A percentile compares a stretch with the other conserved stretches of the same genome.
Conservation (phyloP, 1,284 basidiomycete genomes). For the Puccinia coronata region DNA sequence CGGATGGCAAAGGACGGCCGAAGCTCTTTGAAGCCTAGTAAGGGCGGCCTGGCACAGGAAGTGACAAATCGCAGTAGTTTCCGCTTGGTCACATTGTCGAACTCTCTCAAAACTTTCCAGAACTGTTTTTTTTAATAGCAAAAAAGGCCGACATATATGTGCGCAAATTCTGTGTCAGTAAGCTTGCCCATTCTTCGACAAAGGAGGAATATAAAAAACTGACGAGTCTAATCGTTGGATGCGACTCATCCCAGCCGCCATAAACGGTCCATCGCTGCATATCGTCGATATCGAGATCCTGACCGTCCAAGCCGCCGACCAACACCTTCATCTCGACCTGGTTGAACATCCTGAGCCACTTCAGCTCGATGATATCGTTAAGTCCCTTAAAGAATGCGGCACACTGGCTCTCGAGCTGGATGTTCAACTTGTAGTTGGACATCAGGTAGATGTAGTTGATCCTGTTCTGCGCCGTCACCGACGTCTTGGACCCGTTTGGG, state of each 20-base stretch:
- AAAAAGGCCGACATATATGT: neutral
- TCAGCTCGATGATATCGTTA: constrained; percentile 81
- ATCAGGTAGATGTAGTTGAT: constrained; percentile 85
- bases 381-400: constrained; percentile 72
- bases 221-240: constrained; percentile 67
- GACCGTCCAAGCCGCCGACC: constrained; percentile 56
- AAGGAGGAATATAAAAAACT: constrained; percentile 71
- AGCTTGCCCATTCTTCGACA: neutral
- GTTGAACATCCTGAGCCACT: constrained; percentile 91
- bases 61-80: constrained; percentile 84
- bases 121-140: constrained; percentile 44
- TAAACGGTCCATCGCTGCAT: constrained; percentile 73
- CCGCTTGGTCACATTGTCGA: constrained; percentile 72
- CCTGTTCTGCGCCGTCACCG: constrained; percentile 86
- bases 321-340: constrained; percentile 71
- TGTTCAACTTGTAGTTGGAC: constrained; percentile 82
- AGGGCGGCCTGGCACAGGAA: constrained; percentile 81
- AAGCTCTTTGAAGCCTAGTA: constrained; percentile 83
- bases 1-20: constrained; percentile 81
- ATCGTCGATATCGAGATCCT: constrained; percentile 75
- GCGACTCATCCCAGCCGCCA: constrained; percentile 70
- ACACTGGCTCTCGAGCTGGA: constrained; percentile 83
- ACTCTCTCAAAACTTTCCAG: constrained; percentile 59
- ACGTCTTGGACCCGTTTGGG: constrained; percentile 76
- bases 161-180: neutral